Evolutionary conservation across 805 yeast species (phyloP), one percentile per base, ranked within the genome.

Genomic region (Ogataea thermomethanolica): DNA sequence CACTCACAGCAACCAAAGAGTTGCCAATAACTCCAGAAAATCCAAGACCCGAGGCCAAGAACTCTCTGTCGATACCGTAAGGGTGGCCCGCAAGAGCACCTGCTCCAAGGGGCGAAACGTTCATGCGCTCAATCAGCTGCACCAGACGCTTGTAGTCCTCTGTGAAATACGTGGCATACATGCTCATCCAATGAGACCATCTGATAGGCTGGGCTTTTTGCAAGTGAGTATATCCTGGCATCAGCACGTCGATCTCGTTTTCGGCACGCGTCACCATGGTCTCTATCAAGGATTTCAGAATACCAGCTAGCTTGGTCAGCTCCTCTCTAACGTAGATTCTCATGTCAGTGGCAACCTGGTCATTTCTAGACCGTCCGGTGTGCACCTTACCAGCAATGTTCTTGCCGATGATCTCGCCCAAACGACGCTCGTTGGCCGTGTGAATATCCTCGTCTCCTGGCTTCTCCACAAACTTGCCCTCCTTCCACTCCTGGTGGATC

Each of bases 51-150:
- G 73, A 58, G 17, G 97, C 96, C 50, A 93, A 65, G 56, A 67
- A 89, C 61, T 91, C 96, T 61, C 99, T 77, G 66, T 93, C 98
- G 50, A 93, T 87, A n/a, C 98, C 98, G 59, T 90, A 93, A 28
- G 99, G 99, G 62, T 93, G 99, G 42, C 99, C 99, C 13, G 99
- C 99, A 46, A 93, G 74, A 7, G 99, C 99, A 55, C 99, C 99
- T 5, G 91, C 81, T 40, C 99, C 99, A 46, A 93, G 73, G 31
- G 99, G 99, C 26, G 89, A 83, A 52, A 75, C 79, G 61, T 95
- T 93, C 41, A 88, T 79, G 64, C 99, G 81, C 41, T 70, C 81
- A 49, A 83, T 75, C 39, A 93, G 73, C 66, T 95, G 93, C 49
- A 75, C 67, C 52, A 93, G 73, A 61, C 99, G 78, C 61, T 85